These are phyloP conservation scores for Hirsutella minnesotensis DNA, from an alignment of 2,329 filamentous ascomycete species.

Conservation along the genomic window DNA sequence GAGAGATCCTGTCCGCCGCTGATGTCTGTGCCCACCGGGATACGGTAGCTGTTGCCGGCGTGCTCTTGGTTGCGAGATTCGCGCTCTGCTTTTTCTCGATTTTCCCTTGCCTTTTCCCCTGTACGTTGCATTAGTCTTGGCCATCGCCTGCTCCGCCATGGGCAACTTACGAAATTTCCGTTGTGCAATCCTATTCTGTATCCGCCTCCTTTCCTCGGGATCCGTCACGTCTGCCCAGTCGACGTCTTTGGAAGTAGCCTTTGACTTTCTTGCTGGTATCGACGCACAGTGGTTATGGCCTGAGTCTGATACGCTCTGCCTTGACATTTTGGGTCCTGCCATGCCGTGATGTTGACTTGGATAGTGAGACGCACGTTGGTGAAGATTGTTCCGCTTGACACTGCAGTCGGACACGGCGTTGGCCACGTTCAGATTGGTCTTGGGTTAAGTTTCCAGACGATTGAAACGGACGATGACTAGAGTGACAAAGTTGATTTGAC, in stretches of 20 bases:
- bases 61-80: conserved; percentile 51
- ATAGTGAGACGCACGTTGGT: neutral
- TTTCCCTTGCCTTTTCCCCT: conserved; percentile 61
- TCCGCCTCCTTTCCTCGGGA: conserved; percentile 58
- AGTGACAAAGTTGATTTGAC: too few species aligned
- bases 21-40: conserved; percentile 46
- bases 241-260: conserved; percentile 33
- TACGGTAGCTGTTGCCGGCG: conserved; percentile 52
- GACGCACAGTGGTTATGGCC: conserved; percentile 16
- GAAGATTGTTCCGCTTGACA: too few species aligned
- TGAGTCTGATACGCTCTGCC: conserved; percentile 10
- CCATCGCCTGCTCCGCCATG: too few species aligned
- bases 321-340: conserved; percentile 6
- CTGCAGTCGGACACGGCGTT: too few species aligned
- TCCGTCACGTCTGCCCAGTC: conserved; percentile 62
- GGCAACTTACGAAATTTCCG: conserved; percentile 56
- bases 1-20: conserved; percentile 38
- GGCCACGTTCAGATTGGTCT: too few species aligned
- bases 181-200: conserved; percentile 67
- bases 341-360: neutral
- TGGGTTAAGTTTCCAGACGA: too few species aligned
- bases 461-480: too few species aligned
- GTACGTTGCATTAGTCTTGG: conserved; percentile 4
- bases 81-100: conserved; percentile 53
- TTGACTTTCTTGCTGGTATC: conserved; percentile 25